Base-by-base conservation (phyloP, 495 filamentous ascomycete species). In the Diplogelasinospora grovesii region DNA sequence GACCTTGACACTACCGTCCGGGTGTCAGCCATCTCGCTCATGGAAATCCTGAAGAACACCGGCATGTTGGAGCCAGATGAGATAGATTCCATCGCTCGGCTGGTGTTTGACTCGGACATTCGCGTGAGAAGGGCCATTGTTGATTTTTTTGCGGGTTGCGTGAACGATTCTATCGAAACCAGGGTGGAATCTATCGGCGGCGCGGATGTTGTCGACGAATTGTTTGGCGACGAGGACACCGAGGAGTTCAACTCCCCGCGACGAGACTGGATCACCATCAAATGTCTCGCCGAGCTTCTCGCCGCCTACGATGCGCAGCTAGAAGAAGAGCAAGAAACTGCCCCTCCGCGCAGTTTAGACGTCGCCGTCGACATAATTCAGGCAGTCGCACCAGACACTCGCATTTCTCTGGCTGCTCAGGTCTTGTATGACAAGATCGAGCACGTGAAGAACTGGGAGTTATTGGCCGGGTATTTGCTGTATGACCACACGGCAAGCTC, bases 51-150 rank as follows among this genome's bases (percentile, higher is more conserved):
- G 26, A 80, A 92, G 18, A 81, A 89, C 42, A 81, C 79, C 2
- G 92, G 89, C 10, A 73, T 94, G 57, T 74, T 98, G 6, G 89
- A 96, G 46, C 89, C 92, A 2, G 73, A 81, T 48, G 92, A 98
- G 56, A 81, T 97, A 28, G 89, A 96, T 53, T 74, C 77, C 7
- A 74, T 95, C 25, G 89, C 89, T 16, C 75, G 78, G 52, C 65
- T 96, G 18, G 78, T 98, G 4, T 96, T 92, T 49, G 92, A 98
- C 52, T 70, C 81, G 0, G 90, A 96, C 50, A 62, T 81, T 8
- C 75, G 80, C 26, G 79, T 96, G 11, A 84, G 92, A 21, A 89
- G 86, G 57, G 82, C 89, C 2, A 85, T 95, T 11, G 83, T 90
- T 9, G 75, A 71, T 3, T 97, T 98, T 70, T 96, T 97, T 51